These are phyloP conservation scores for Telopea speciosissima DNA, from an alignment of 177 flowering plant species.

Conservation along the genomic window DNA sequence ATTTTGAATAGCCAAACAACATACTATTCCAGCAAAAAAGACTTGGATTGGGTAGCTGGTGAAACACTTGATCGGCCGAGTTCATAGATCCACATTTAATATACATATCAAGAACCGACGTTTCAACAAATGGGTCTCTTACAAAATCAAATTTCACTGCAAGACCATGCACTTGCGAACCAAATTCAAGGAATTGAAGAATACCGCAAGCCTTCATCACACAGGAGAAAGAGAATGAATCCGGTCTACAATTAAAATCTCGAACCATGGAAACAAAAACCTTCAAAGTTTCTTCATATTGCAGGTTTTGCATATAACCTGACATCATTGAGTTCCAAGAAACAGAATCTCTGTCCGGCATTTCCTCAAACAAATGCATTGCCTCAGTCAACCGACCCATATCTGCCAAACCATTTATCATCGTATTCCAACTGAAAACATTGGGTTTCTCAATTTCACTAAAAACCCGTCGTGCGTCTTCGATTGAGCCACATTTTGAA, in stretches of 20 bases:
- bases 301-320: constrained; percentile 33
- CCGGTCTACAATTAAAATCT: constrained; percentile 17
- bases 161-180: constrained; percentile 34
- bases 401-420: constrained; percentile 33
- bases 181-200: constrained; percentile 24
- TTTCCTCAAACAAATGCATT: constrained; percentile 41
- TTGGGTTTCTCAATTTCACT: constrained; percentile 19
- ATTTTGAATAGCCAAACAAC: constrained; percentile 43
- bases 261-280: constrained; percentile 32
- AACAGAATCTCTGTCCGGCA: constrained; percentile 44
- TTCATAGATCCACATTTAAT: constrained; percentile 29
- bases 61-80: constrained; percentile 33
- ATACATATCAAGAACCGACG: constrained; percentile 39
- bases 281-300: constrained; percentile 22
- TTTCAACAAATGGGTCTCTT: constrained; percentile 16
- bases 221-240: constrained; percentile 33
- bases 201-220: constrained; percentile 48
- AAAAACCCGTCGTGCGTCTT: constrained; percentile 30
- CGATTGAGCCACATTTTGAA: constrained; percentile 29
- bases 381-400: constrained; percentile 30
- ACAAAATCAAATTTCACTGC: constrained; percentile 28
- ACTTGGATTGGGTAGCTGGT: constrained; percentile 25
- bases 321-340: constrained; percentile 57
- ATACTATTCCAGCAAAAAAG: constrained; percentile 56
- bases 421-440: constrained; percentile 38